Evolutionary conservation across 305 asterid species (phyloP).

Genomic region (Euphrasia arctica): DNA sequence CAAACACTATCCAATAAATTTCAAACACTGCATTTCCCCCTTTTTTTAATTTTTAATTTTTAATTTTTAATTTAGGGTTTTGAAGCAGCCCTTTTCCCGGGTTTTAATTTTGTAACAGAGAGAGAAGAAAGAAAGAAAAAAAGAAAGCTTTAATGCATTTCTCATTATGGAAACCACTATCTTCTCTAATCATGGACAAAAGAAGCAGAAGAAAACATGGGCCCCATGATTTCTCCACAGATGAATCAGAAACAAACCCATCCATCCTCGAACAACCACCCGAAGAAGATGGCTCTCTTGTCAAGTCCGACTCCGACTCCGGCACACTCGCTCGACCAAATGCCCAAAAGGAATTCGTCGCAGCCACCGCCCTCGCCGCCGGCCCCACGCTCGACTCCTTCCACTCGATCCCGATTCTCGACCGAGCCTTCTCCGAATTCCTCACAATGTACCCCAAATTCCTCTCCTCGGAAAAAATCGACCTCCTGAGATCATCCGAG

Average conservation of each 20-base stretch:
- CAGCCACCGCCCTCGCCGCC: constrained; percentile 90
- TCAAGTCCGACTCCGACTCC: constrained; percentile 72
- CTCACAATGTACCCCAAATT: constrained; percentile 88
- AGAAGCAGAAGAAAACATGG: constrained; percentile 36
- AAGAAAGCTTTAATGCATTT: constrained; percentile 67
- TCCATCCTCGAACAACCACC: constrained; percentile 76
- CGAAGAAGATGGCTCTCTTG: constrained; percentile 89
- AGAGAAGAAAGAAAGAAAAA: not conserved
- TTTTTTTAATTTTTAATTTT: constrained; percentile 60
- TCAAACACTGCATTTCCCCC: constrained; percentile 45
- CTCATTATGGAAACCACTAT: constrained; percentile 94
- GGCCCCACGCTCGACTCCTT: constrained; percentile 59
- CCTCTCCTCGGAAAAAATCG: constrained; percentile 73
- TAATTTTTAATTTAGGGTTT: constrained; percentile 40
- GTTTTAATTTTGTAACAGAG: not conserved
- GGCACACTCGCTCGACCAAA: constrained; percentile 79
- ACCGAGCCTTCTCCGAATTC: constrained; percentile 75
- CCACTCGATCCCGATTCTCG: constrained; percentile 60
- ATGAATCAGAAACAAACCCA: constrained; percentile 57
- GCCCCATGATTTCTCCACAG: constrained; percentile 39
- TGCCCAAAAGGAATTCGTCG: constrained; percentile 86
- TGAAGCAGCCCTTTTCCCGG: constrained; percentile 42
- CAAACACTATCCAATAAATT: constrained; percentile 29
- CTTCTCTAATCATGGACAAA: constrained; percentile 49
- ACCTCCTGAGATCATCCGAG: constrained; percentile 79